Evolutionary conservation across 1,284 basidiomycete species (phyloP), one percentile per base, ranked within the genome.

Genomic region (Sanghuangporus weigelae): DNA sequence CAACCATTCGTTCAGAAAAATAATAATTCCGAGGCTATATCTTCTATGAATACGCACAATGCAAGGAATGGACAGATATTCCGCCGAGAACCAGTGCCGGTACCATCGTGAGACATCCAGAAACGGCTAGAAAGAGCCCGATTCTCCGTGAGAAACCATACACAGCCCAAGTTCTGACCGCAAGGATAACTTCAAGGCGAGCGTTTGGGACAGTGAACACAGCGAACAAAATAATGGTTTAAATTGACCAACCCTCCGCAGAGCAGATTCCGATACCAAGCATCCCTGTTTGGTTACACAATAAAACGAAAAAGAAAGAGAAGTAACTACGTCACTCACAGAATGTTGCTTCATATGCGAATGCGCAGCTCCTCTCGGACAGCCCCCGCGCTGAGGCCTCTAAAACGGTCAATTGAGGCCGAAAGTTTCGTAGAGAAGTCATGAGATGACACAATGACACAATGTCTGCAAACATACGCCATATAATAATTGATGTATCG

Each of bases 401-500:
- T 54, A 38, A 19, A 42, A 49, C 26, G 26, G 26, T 5, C 10
- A 21, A 10, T 12, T 16, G 11, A 14, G 19, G 3, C 8, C 21
- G 4, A 3, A 58, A 42, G 10, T 42, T 46, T 16, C 11, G 1
- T 31, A 36, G 8, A 6, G 36, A 31, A 31, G 5, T 16, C 11
- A 23, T 38, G 8, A n/a, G 7, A n/a, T n/a, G 12, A 16, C 16
- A 7, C n/a, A 46, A 6, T 46, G 44, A 46, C 7, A 59, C 3
- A 10, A 35, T n/a, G 36, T 10, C 5, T 53, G 7, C 26, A 36
- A 10, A 59, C 59, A n/a, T 31, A 61, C 59, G 59, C 49, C 50
- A 61, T 7, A 62, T 38, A 16, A 49, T n/a, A n/a, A 62, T 49
- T 12, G 60, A 40, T 12, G 38, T 56, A 21, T 62, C 60, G n/a